phyloP scores from a whole-genome alignment of 257 asterid species.

The Nicotiana knightiana region DNA sequence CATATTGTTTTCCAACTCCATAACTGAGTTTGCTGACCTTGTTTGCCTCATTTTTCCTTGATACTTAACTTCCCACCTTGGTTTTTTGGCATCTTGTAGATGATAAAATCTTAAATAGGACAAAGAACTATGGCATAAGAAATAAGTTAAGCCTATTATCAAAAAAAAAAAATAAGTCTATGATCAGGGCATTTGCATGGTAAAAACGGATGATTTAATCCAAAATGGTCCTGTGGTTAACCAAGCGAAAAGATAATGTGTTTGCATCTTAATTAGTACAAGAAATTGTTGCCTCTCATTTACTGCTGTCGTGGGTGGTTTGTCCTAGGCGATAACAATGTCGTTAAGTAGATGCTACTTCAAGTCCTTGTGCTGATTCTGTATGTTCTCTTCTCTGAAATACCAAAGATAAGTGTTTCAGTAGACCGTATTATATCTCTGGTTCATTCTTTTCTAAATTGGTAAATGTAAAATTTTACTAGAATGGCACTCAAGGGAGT shows the following conservation, averaged over 20 bases:
- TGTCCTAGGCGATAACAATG: neutral
- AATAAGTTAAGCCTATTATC: no score
- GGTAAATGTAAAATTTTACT: neutral
- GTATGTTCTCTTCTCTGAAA: constrained; percentile 12
- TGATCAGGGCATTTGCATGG: neutral
- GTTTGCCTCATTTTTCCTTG: neutral
- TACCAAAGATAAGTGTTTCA: neutral
- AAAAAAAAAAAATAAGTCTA: neutral
- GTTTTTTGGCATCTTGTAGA: neutral
- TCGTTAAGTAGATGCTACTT: constrained; percentile 1
- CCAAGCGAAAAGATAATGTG: neutral
- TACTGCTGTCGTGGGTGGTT: neutral
- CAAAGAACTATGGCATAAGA: no score
- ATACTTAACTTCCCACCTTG: neutral
- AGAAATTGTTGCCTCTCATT: neutral
- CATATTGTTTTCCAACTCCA: no score
- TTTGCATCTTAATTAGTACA: neutral
- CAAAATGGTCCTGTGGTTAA: neutral
- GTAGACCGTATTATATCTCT: neutral
- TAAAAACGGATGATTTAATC: neutral
- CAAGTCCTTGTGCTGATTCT: constrained; percentile 28
- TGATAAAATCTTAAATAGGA: no score
- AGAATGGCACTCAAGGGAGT: neutral
- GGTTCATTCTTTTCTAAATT: neutral
- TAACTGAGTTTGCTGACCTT: no score